Evolutionary conservation across 345 rosid species (phyloP).

Genomic region (Camelina hispida): DNA sequence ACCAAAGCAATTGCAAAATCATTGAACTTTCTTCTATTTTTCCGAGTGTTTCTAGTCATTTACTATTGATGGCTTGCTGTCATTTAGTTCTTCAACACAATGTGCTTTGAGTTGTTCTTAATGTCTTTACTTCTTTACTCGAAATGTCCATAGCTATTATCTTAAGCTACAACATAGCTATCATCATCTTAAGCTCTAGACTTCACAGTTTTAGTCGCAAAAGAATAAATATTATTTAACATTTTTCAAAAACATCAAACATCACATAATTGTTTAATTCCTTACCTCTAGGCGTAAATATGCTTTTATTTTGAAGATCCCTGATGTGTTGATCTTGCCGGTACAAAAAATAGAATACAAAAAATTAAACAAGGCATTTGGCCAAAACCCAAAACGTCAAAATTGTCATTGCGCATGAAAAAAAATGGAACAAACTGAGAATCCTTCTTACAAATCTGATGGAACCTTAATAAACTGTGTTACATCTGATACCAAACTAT

Average conservation of each 20-base stretch:
- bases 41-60: background rate
- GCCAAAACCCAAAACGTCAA: slow-evolving; percentile 29
- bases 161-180: background rate
- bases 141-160: background rate
- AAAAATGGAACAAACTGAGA: slow-evolving; percentile 15
- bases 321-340: slow-evolving; percentile 6
- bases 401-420: slow-evolving; percentile 21
- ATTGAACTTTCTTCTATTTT: background rate
- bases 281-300: background rate
- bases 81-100: background rate
- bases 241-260: background rate
- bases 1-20: too few relatives aligned
- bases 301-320: background rate
- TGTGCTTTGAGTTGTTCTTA: background rate
- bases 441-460: slow-evolving; percentile 46
- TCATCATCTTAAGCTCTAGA: background rate
- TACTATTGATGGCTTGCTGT: background rate
- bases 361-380: slow-evolving; percentile 51
- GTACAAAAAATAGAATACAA: background rate
- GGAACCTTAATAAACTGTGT: slow-evolving; percentile 64
- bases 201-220: background rate
- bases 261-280: background rate
- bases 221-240: too few relatives aligned
- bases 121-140: background rate
- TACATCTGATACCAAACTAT: slow-evolving; percentile 65